Evolutionary conservation across 352 stramenopile genomes (phyloP), one percentile per base, ranked within the genome.

Genomic region (Pythium phragmitis): DNA sequence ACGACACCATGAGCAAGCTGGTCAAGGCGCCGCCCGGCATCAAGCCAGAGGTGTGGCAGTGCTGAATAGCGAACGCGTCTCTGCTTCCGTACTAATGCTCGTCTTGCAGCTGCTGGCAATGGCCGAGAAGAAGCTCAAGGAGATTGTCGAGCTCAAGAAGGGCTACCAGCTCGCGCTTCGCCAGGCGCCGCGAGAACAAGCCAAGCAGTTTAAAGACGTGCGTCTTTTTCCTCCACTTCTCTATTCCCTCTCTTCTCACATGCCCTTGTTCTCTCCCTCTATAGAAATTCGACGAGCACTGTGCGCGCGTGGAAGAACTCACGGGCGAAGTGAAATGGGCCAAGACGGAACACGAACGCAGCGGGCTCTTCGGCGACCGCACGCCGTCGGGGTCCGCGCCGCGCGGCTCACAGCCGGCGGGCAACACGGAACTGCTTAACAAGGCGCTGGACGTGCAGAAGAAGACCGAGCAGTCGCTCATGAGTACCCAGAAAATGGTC

Each of bases 401-500:
- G 52, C 69, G 72, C 28, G 65, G 60, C 5, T 47, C 58, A 4
- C 51, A 51, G 0, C 74, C 70, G 17, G 74, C 77, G 76, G 69
- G 76, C 65, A 94, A 94, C 64, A 72, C 82, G 30, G 83, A 96
- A n/a, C 65, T 90, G 64, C 75, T 96, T 7, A 77, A 89, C 67
- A 85, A 82, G 59, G 77, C 85, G 2, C 48, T 87, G 30, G 77
- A 94, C n/a, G 74, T 96, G 21, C 87, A 96, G 67, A 81, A 79
- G 9, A 96, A 94, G 74, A 94, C 87, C 17, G 87, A 96, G 67
- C 73, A 89, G 69, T 89, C 76, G 61, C 78, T 96, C 39, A 82
- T 89, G 69, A 93, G 78, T 60, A 93, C 85, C 46, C 82, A 89
- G 33, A 91, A 91, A 46, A 92, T 94, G 87, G 75, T 96, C n/a